A percentile compares a stretch with the other conserved stretches of the same genome.
Conservation (phyloP, 1,284 basidiomycete genomes). For the Pyrrhoderma lamaoense region DNA sequence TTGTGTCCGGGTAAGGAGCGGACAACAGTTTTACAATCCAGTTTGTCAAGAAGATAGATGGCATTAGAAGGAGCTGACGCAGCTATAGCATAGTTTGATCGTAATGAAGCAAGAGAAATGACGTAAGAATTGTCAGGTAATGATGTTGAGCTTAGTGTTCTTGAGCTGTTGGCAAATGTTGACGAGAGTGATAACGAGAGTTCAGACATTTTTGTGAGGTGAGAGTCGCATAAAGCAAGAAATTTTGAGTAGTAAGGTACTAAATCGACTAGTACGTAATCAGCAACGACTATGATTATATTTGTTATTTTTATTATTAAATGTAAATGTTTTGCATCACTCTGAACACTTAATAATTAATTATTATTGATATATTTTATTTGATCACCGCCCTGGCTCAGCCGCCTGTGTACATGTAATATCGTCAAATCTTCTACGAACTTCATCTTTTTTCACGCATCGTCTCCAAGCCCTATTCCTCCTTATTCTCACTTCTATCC, state of each 20-base stretch:
- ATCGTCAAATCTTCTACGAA: no score
- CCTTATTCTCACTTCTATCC: not conserved
- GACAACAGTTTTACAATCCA: slow-evolving; percentile 34
- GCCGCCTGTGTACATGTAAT: no score
- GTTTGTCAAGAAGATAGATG: slow-evolving; percentile 58
- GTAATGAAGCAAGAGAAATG: slow-evolving; percentile 42
- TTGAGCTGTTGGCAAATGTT: slow-evolving; percentile 8
- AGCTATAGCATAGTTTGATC: slow-evolving; percentile 47
- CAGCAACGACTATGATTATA: no score
- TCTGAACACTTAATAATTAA: no score
- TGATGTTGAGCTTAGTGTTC: slow-evolving; percentile 22
- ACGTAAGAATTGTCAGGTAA: slow-evolving; percentile 48
- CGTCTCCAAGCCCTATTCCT: not conserved
- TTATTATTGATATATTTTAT: no score
- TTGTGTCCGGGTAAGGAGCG: slow-evolving; percentile 48
- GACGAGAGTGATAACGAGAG: slow-evolving; percentile 10
- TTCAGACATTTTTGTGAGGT: slow-evolving; percentile 9
- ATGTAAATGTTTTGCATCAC: no score
- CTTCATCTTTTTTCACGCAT: not conserved
- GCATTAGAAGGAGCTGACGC: slow-evolving; percentile 46
- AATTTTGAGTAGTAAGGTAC: not conserved
- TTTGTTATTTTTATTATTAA: no score
- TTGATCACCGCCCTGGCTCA: no score
- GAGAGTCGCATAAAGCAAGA: not conserved
- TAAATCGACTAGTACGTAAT: no score